These are phyloP conservation scores for Chaetomium fimeti DNA, from an alignment of 495 filamentous ascomycete species.

Conservation along the genomic window DNA sequence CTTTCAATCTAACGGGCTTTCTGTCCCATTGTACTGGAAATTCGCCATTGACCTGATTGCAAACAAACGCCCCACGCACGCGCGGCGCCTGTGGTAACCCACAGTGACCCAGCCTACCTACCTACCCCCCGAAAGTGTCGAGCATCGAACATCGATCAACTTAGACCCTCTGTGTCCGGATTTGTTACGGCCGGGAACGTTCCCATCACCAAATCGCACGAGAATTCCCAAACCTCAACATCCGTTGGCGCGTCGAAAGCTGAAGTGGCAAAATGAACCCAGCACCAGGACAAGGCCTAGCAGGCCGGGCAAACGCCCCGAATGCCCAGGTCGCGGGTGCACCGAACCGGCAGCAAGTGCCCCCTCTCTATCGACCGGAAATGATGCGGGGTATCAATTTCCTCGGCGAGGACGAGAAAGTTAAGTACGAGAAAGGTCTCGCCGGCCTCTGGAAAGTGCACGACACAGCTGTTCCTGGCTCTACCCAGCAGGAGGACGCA, in stretches of 20 bases:
- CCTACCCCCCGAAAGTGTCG: neutral
- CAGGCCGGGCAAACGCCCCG: slow-evolving; percentile 25
- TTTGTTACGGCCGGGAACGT: neutral
- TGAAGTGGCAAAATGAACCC: slow-evolving; percentile 43
- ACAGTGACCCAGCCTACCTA: neutral
- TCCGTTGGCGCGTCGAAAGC: slow-evolving; percentile 7
- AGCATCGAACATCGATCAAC: no score
- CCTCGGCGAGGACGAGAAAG: slow-evolving; percentile 59
- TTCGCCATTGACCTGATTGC: neutral
- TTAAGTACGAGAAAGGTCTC: slow-evolving; percentile 64
- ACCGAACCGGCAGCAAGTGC: slow-evolving; percentile 14
- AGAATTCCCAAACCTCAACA: neutral
- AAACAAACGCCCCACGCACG: neutral
- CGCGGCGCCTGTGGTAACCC: neutral
- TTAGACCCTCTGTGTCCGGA: neutral
- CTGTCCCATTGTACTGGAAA: neutral
- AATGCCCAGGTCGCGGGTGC: slow-evolving; percentile 17
- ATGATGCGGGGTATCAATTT: slow-evolving; percentile 46
- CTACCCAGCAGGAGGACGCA: slow-evolving; percentile 58
- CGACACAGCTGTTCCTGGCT: slow-evolving; percentile 56
- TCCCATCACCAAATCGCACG: neutral
- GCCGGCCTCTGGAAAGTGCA: slow-evolving; percentile 59
- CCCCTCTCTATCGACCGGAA: slow-evolving; percentile 45
- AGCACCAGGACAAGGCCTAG: slow-evolving; percentile 35
- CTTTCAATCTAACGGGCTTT: neutral